Conservation (phyloP, 2,329 filamentous ascomycete species). For the Pseudogymnoascus sp. region DNA sequence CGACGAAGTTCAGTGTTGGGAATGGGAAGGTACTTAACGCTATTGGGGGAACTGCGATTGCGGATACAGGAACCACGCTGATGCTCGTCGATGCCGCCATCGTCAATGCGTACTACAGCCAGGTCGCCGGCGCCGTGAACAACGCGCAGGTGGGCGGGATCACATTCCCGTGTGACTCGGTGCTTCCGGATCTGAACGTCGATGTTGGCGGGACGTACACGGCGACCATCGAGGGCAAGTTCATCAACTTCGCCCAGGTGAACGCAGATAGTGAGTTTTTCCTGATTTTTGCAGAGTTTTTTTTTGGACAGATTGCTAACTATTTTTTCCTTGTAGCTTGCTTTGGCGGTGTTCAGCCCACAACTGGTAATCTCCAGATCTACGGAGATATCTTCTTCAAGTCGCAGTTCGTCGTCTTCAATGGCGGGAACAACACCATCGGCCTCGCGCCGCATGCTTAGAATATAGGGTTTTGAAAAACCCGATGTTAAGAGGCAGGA, state of each 20-base stretch:
- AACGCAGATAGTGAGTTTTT: slow-evolving; percentile 44
- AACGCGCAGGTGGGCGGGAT: slow-evolving; percentile 32
- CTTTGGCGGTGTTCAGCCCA: slow-evolving; percentile 63
- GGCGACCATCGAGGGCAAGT: slow-evolving; percentile 40
- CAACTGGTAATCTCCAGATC: slow-evolving; percentile 51
- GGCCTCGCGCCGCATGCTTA: slow-evolving; percentile 40
- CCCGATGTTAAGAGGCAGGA: background rate
- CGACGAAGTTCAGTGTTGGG: slow-evolving; percentile 42
- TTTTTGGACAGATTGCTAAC: slow-evolving; percentile 3
- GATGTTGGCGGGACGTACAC: slow-evolving; percentile 36
- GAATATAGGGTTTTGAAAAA: background rate
- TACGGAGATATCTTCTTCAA: slow-evolving; percentile 59
- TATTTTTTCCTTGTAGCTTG: slow-evolving; percentile 40
- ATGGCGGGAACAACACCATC: slow-evolving; percentile 49
- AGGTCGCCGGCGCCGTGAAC: slow-evolving; percentile 34
- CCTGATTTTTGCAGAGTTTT: slow-evolving; percentile 13
- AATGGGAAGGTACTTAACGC: slow-evolving; percentile 45
- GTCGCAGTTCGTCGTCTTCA: slow-evolving; percentile 53
- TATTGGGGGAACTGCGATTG: slow-evolving; percentile 46
- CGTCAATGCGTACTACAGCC: slow-evolving; percentile 37
- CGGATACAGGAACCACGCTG: slow-evolving; percentile 41
- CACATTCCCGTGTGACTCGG: slow-evolving; percentile 33
- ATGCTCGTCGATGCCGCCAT: slow-evolving; percentile 33
- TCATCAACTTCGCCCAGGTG: slow-evolving; percentile 49
- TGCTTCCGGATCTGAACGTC: slow-evolving; percentile 33